Evolutionary conservation across 495 filamentous ascomycete species (phyloP).

Genomic region (Aspergillus heteromorphus): DNA sequence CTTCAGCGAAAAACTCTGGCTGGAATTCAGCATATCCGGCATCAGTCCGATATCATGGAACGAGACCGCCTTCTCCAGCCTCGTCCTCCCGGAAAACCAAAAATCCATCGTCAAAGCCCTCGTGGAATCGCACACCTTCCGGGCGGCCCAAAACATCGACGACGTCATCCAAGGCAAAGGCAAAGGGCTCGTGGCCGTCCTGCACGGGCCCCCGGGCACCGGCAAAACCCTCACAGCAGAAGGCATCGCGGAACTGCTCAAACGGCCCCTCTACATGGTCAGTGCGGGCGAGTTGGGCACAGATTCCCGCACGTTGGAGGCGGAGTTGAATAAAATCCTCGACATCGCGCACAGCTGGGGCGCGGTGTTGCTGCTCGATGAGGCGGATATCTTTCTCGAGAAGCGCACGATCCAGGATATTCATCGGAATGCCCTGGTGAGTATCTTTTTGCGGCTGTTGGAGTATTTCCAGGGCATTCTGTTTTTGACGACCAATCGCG

Average conservation of each 20-base stretch:
- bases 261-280: slow-evolving; percentile 81
- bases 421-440: slow-evolving; percentile 71
- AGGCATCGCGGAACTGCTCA: slow-evolving; percentile 76
- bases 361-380: slow-evolving; percentile 70
- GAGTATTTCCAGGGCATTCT: slow-evolving; percentile 78
- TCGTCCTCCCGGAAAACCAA: slow-evolving; percentile 69
- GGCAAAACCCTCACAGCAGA: slow-evolving; percentile 90
- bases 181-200: slow-evolving; percentile 66
- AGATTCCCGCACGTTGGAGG: slow-evolving; percentile 68
- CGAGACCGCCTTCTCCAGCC: slow-evolving; percentile 69
- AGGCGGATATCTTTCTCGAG: slow-evolving; percentile 77
- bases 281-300: slow-evolving; percentile 78
- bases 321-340: slow-evolving; percentile 76
- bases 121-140: slow-evolving; percentile 76
- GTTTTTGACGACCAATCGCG: slow-evolving; percentile 77
- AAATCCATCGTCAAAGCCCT: slow-evolving; percentile 78
- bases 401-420: slow-evolving; percentile 66
- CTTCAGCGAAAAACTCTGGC: slow-evolving; percentile 86
- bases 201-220: slow-evolving; percentile 80
- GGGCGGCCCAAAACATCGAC: slow-evolving; percentile 76
- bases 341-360: slow-evolving; percentile 87
- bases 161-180: slow-evolving; percentile 78
- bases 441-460: slow-evolving; percentile 64
- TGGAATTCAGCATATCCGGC: slow-evolving; percentile 81
- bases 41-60: slow-evolving; percentile 85